These are phyloP conservation scores for Aristolochia contorta DNA, from an alignment of 164 flowering plant species.

Conservation along the genomic window DNA sequence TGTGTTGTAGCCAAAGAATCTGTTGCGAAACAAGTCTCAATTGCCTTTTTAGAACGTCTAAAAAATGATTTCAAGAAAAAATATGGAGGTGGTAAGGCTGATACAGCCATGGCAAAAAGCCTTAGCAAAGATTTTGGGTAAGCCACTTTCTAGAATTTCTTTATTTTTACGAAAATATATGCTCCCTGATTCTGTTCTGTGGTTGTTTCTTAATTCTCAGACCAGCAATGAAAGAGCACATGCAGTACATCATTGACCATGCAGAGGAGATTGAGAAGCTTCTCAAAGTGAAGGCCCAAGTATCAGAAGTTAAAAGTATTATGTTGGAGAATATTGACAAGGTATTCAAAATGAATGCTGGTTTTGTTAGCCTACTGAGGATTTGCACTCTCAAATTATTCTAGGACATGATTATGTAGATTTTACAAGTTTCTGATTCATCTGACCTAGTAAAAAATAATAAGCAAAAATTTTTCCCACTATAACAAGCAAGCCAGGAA, in stretches of 20 bases:
- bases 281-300: slow-evolving; percentile 81
- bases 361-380: neutral
- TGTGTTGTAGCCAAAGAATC: slow-evolving; percentile 95
- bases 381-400: neutral
- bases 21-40: slow-evolving; percentile 67
- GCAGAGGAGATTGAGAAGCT: slow-evolving; percentile 87
- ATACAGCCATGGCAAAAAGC: slow-evolving; percentile 80
- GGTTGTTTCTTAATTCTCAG: slow-evolving; percentile 23
- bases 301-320: slow-evolving; percentile 79
- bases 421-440: too few relatives aligned
- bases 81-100: slow-evolving; percentile 94
- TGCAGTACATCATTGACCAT: slow-evolving; percentile 80
- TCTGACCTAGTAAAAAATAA: too few relatives aligned
- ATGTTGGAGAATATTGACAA: slow-evolving; percentile 85
- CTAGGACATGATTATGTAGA: too few relatives aligned
- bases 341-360: slow-evolving; percentile 29
- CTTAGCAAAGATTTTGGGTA: slow-evolving; percentile 67
- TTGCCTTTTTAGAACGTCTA: slow-evolving; percentile 76
- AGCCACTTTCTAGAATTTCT: neutral
- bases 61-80: slow-evolving; percentile 70
- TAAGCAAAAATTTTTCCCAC: too few relatives aligned
- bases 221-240: slow-evolving; percentile 78
- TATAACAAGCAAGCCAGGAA: too few relatives aligned
- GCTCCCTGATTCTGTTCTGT: neutral
- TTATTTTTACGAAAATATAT: neutral